Evolutionary conservation across 495 filamentous ascomycete genomes (phyloP), one percentile per base, ranked within the genome.

Genomic region (Aspergillus haitiensis): DNA sequence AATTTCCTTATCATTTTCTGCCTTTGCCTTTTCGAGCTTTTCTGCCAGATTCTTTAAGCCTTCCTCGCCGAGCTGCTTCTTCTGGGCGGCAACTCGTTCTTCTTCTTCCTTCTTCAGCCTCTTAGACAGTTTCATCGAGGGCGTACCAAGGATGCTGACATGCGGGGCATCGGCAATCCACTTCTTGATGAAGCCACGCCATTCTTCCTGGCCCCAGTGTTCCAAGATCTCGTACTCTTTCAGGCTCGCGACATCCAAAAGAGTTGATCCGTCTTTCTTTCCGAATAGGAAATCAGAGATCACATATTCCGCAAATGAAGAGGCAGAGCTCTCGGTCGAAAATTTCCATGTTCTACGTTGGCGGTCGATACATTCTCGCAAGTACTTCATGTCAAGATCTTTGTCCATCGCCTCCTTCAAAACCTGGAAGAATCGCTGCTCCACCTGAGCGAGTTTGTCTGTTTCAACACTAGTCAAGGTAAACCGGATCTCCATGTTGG

Each of bases 201-300:
- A 99, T 21, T 96, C 77, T 36, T 80, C 74, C 58, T 98, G 91
- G 1, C 71, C 82, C 95, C 95, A 98, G 45, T 77, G 75, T 61
- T 89, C 86, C 32, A 99, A 73, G 3, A 76, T 74, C 58, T 96
- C 90, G 69, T 91, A 96, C 61, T 90, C 88, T 37, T 76, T 76
- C 47, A 98, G 67, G 18, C 74, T 84, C 45, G 83, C 81, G 11
- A 96, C 72, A 46, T 89, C 81, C 45, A 82, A 79, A 64, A 98
- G 75, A 18, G 88, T 92, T 7, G 88, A 88, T 0, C 94, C 94
- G 67, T 94, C 88, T 45, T 90, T 82, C 55, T 86, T 86, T 34
- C 93, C 95, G 62, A 92, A 99, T 32, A 98, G 79, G 72, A 95
- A 94, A 65, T 98, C 93, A 12, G 85, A 88, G 64, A 98, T 94